Conservation (phyloP, 163 green algal genomes). For the Prototheca stagnorum region DNA sequence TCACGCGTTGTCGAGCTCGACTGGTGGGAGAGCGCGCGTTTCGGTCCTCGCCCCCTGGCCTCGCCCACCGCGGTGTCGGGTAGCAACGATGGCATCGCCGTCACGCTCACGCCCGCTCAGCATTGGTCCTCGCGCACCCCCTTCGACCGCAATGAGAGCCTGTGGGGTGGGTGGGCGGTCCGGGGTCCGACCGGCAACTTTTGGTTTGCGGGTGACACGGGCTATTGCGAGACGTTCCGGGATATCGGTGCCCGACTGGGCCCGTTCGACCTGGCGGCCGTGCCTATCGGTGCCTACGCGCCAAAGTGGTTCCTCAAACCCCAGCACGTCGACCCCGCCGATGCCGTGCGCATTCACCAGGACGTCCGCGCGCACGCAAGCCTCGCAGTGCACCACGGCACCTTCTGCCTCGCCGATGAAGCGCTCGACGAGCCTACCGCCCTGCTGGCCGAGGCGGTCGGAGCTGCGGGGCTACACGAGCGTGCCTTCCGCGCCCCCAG, state of each 20-base stretch:
- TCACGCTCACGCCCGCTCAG: conserved; percentile 26
- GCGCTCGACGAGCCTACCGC: conserved; percentile 46
- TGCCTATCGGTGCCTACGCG: conserved; percentile 61
- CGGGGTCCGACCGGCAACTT: conserved; percentile 9
- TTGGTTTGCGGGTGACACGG: conserved; percentile 60
- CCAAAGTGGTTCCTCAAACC: conserved; percentile 31
- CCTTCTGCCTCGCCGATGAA: conserved; percentile 55
- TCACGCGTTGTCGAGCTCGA: conserved; percentile 51
- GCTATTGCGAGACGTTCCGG: conserved; percentile 48
- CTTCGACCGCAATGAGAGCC: conserved; percentile 29
- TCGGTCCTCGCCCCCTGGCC: neutral
- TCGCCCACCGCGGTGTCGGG: conserved; percentile 7
- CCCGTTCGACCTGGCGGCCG: conserved; percentile 53
- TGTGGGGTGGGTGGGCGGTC: conserved; percentile 62
- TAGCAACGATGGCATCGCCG: too few species aligned
- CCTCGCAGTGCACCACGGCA: conserved; percentile 56
- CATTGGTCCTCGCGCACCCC: conserved; percentile 42
- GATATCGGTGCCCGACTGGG: conserved; percentile 46
- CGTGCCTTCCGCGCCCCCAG: conserved; percentile 38
- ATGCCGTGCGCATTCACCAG: conserved; percentile 48
- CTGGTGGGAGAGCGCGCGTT: conserved; percentile 50
- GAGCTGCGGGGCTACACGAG: conserved; percentile 6
- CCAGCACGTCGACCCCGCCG: conserved; percentile 43
- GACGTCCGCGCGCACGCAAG: conserved; percentile 26
- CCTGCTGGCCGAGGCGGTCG: conserved; percentile 17